Percentiles rank a stretch among this genome's conserved stretches.
Evolutionary conservation across 2,329 filamentous ascomycete genomes (phyloP).

Genomic region (Colletotrichum sp.): DNA sequence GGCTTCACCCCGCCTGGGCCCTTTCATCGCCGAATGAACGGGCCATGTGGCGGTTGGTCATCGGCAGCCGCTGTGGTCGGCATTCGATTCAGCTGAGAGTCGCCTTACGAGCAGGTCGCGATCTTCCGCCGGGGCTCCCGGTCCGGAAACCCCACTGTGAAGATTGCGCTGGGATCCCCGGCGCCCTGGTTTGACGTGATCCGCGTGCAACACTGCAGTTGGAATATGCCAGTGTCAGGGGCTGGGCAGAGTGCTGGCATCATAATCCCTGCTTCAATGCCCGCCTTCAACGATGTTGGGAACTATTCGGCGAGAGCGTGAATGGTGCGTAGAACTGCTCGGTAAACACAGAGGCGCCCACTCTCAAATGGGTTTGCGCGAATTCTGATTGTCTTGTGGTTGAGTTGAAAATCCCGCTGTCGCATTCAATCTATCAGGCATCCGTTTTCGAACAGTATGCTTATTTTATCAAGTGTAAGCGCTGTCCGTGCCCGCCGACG

Average conservation of each 20-base stretch:
- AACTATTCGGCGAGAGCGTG: neutral
- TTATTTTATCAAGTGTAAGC: neutral
- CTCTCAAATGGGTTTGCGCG: neutral
- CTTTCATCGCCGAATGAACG: neutral
- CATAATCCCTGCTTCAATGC: neutral
- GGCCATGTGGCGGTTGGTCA: neutral
- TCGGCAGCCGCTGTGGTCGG: neutral
- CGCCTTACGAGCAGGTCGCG: neutral
- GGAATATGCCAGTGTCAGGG: neutral
- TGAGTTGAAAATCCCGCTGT: neutral
- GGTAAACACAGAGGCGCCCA: neutral
- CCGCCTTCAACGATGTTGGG: neutral
- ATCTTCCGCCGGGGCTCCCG: neutral
- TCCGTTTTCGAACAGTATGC: neutral
- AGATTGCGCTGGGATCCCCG: neutral
- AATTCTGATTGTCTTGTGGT: neutral
- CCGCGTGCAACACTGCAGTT: neutral
- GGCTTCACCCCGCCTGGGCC: neutral
- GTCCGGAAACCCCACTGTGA: neutral
- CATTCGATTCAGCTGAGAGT: neutral
- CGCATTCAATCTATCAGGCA: neutral
- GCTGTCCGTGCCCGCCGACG: neutral
- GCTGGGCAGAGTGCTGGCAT: neutral
- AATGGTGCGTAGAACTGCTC: neutral
- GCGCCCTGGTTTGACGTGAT: neutral